Evolutionary conservation across 2,329 filamentous ascomycete genomes (phyloP), one percentile per base, ranked within the genome.

Genomic region (Lasiodiplodia sp.): DNA sequence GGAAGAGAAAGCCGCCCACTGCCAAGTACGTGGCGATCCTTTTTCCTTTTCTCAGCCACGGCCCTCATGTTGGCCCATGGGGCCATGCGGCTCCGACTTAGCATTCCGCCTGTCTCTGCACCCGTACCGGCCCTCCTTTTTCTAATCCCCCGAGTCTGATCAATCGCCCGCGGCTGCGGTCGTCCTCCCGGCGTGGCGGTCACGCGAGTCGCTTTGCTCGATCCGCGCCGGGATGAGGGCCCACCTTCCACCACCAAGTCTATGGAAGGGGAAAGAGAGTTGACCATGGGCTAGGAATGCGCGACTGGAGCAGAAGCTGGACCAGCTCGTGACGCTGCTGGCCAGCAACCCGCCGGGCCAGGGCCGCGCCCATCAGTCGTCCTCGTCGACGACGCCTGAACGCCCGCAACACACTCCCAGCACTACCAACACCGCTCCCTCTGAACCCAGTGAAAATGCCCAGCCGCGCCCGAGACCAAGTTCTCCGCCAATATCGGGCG

Each of bases 1-100:
- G 62, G 67, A 68, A 68, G 44, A 64, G 67, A 38, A 68, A 68
- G 38, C 58, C 67, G 28, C 67, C 67, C 14, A 68, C 66, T 44
- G 66, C 66, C 51, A 68, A 68, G 66, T 68, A 68, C 37, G 65
- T 67, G 55, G 23, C 40, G 53, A 57, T 67, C 55, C 23, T 58
- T 38, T 58, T 47, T 44, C 34, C 51, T 47, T 47, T 47, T 44
- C 53, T 37, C 21, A 14, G 12, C 12, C 38, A 63, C 58, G 58
- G 58, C 58, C 58, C 58, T 51, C 25, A 7, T 31, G 25, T 16
- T 51, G 58, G 18, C 44, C 40, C 7, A 47, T 5, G 40, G 21
- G 44, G 58, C 58, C 58, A 63, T 63, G 44, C 58, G 56, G 16
- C 44, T 63, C 58, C 40, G 28, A 34, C n/a, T 2, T 49, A 21